phyloP scores from a whole-genome alignment of 192 early-diverging fungal species.

The Umbelopsis ramanniana region DNA sequence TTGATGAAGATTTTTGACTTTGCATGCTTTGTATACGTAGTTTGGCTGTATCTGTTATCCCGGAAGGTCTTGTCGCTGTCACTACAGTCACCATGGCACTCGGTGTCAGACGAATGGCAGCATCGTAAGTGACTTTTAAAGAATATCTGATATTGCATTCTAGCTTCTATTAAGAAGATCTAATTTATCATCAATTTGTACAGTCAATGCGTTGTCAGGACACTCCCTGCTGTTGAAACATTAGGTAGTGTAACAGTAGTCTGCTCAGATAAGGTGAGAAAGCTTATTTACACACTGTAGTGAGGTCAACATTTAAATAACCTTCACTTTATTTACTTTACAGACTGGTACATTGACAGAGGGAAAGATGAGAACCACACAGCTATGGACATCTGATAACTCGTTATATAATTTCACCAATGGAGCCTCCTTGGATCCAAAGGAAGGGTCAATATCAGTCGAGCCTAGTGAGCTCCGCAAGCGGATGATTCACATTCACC shows the following conservation, averaged over 20 bases:
- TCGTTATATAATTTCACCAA: constrained; percentile 66
- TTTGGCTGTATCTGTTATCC: constrained; percentile 94
- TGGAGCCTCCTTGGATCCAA: constrained; percentile 56
- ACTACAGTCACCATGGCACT: constrained; percentile 95
- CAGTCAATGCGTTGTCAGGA: constrained; percentile 82
- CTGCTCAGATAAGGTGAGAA: constrained; percentile 93
- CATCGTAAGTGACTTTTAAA: constrained; percentile 11
- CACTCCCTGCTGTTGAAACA: constrained; percentile 91
- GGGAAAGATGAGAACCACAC: constrained; percentile 91
- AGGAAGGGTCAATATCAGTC: constrained; percentile 47
- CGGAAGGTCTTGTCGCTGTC: constrained; percentile 96
- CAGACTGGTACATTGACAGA: constrained; percentile 86
- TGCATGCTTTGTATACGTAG: constrained; percentile 39
- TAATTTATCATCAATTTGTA: not conserved
- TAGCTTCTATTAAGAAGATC: not conserved
- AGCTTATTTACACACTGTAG: constrained; percentile 69
- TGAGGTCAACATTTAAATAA: constrained; percentile 44
- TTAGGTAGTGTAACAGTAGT: constrained; percentile 95
- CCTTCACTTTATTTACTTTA: not conserved
- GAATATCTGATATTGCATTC: not conserved
- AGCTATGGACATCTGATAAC: constrained; percentile 80
- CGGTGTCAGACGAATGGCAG: constrained; percentile 91
- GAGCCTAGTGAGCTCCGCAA: constrained; percentile 28
- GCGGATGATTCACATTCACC: constrained; percentile 39
- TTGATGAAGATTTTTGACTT: constrained; percentile 8